These are phyloP conservation scores for Monosporascus sp. DNA, from an alignment of 2,329 filamentous ascomycete species.

Conservation along the genomic window DNA sequence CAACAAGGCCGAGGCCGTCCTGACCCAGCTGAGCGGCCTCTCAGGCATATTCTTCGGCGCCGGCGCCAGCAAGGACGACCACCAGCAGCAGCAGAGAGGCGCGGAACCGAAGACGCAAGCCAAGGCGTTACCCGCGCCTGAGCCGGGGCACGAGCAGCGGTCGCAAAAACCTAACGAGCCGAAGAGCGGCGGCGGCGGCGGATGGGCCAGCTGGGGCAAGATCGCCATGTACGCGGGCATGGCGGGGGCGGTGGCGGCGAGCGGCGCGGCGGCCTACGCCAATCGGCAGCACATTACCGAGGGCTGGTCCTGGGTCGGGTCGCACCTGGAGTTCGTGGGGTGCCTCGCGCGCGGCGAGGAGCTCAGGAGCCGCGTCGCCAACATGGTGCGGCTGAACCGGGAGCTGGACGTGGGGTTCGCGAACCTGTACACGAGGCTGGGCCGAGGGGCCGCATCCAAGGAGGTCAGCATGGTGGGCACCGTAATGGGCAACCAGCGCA, in stretches of 20 bases:
- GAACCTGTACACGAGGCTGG: conserved; percentile 83
- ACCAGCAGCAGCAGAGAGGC: conserved; percentile 19
- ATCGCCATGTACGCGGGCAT: conserved; percentile 83
- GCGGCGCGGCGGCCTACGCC: conserved; percentile 78
- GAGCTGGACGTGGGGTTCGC: conserved; percentile 70
- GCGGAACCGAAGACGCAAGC: conserved; percentile 26
- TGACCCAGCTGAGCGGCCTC: conserved; percentile 60
- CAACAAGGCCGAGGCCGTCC: conserved; percentile 64
- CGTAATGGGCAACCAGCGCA: conserved; percentile 66
- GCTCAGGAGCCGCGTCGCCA: conserved; percentile 66
- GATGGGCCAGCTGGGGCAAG: conserved; percentile 78
- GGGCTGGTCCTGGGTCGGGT: conserved; percentile 76
- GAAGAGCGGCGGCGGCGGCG: conserved; percentile 13
- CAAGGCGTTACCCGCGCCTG: conserved; percentile 29
- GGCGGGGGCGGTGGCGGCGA: conserved; percentile 74
- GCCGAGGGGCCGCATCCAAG: conserved; percentile 56
- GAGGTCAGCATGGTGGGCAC: conserved; percentile 47
- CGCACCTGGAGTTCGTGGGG: conserved; percentile 89
- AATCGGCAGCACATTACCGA: conserved; percentile 74
- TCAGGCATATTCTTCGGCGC: conserved; percentile 63
- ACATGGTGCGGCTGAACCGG: conserved; percentile 57
- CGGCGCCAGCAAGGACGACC: conserved; percentile 15
- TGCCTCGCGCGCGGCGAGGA: conserved; percentile 82
- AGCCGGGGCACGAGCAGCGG: conserved; percentile 36
- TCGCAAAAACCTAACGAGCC: conserved; percentile 21